phyloP scores from a whole-genome alignment of 768 basidiomycete genomes.

The Wakefieldia striispora region DNA sequence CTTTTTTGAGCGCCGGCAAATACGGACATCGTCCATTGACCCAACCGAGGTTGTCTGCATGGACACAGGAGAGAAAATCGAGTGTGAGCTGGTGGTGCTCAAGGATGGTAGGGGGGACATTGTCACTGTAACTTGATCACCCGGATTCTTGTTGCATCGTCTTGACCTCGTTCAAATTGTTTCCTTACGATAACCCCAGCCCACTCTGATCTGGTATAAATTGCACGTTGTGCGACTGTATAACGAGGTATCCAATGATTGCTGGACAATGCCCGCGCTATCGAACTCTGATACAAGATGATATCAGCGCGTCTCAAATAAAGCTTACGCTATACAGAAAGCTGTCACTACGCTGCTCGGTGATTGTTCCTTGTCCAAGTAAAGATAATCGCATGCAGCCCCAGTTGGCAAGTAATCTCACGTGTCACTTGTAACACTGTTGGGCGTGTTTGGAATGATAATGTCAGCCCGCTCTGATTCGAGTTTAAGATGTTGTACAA shows the following conservation, averaged over 20 bases:
- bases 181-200: no score
- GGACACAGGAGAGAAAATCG: conserved; percentile 89
- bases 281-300: no score
- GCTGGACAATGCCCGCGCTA: no score
- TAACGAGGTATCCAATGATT: no score
- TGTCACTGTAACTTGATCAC: conserved; percentile 68
- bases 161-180: background rate
- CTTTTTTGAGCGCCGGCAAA: conserved; percentile 79
- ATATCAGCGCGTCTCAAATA: no score
- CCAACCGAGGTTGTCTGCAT: conserved; percentile 88
- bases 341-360: no score
- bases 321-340: no score
- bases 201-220: background rate
- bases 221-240: background rate
- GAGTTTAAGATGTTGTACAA: background rate
- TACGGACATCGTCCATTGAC: conserved; percentile 79
- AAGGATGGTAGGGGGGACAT: conserved; percentile 90
- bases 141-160: background rate
- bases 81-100: conserved; percentile 88
- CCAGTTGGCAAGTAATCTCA: no score
- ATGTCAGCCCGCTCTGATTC: background rate
- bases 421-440: no score
- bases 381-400: no score
- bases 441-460: no score
- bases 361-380: no score